Conservation (phyloP, 208 protist genomes). For the Leishmania aethiopica region DNA sequence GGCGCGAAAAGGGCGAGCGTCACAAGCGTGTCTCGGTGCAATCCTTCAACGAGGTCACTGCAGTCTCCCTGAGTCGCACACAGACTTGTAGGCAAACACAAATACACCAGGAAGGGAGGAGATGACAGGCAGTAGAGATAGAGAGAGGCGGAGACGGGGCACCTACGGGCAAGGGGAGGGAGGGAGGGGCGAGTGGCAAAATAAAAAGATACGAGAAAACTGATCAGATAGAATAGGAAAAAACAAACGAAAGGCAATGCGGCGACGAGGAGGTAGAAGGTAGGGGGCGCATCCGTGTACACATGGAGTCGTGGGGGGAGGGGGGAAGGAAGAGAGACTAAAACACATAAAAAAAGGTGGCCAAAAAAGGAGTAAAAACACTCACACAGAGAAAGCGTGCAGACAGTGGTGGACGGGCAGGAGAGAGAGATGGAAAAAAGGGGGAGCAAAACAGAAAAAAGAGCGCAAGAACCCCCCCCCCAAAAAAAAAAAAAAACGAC, state of each 20-base stretch:
- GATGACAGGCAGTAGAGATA: not conserved
- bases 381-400: not conserved
- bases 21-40: not conserved
- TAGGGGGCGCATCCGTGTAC: not conserved
- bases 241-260: not conserved
- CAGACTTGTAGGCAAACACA: not conserved
- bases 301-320: not conserved
- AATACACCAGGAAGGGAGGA: not conserved
- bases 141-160: not conserved
- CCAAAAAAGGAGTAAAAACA: not conserved
- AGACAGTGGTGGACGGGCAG: not conserved
- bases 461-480: too few species aligned
- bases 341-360: too few species aligned
- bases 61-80: not conserved
- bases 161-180: not conserved
- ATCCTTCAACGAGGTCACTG: not conserved
- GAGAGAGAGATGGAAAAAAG: not conserved
- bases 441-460: not conserved
- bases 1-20: not conserved
- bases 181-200: not conserved
- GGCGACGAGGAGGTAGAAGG: not conserved
- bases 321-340: not conserved
- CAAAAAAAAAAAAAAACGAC: slow-evolving; percentile 2
- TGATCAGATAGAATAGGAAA: not conserved
- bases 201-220: not conserved